Evolutionary conservation across 2,329 filamentous ascomycete species (phyloP).

Genomic region (Aspergillus fumigatus): DNA sequence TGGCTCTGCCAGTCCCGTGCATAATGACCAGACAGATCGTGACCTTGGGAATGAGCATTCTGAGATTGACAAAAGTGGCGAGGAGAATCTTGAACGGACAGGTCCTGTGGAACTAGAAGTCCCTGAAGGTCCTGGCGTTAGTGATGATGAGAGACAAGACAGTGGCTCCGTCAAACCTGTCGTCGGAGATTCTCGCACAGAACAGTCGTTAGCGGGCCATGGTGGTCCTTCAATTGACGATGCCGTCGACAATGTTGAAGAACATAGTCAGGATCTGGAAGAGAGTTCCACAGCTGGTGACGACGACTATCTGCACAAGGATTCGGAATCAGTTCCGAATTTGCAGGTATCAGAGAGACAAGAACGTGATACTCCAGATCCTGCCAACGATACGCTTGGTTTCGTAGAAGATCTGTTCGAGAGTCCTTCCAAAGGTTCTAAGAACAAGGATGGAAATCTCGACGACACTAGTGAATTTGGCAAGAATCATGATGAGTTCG

Average conservation of each 20-base stretch:
- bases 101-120: slow-evolving; percentile 10
- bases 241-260: slow-evolving; percentile 8
- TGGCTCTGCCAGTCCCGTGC: slow-evolving; percentile 5
- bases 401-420: slow-evolving; percentile 31
- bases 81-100: slow-evolving; percentile 16
- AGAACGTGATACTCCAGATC: slow-evolving; percentile 12
- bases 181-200: slow-evolving; percentile 8
- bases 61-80: slow-evolving; percentile 16
- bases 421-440: slow-evolving; percentile 16
- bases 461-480: slow-evolving; percentile 11
- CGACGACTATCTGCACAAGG: slow-evolving; percentile 10
- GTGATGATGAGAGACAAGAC: slow-evolving; percentile 7
- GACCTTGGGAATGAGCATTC: slow-evolving; percentile 32
- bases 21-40: slow-evolving; percentile 8
- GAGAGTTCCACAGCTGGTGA: slow-evolving; percentile 9
- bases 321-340: slow-evolving; percentile 18
- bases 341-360: slow-evolving; percentile 8
- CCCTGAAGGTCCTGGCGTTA: slow-evolving; percentile 4
- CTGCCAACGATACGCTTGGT: slow-evolving; percentile 28
- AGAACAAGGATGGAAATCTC: slow-evolving; percentile 7
- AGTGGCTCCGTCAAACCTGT: slow-evolving; percentile 8
- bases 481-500: slow-evolving; percentile 15
- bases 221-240: slow-evolving; percentile 11
- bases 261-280: slow-evolving; percentile 9
- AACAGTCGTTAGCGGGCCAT: slow-evolving; percentile 5